Percentiles rank a stretch among this genome's conserved stretches.
phyloP scores from a whole-genome alignment of 129 eudicot genomes.

The Ambrosia artemisiifolia region DNA sequence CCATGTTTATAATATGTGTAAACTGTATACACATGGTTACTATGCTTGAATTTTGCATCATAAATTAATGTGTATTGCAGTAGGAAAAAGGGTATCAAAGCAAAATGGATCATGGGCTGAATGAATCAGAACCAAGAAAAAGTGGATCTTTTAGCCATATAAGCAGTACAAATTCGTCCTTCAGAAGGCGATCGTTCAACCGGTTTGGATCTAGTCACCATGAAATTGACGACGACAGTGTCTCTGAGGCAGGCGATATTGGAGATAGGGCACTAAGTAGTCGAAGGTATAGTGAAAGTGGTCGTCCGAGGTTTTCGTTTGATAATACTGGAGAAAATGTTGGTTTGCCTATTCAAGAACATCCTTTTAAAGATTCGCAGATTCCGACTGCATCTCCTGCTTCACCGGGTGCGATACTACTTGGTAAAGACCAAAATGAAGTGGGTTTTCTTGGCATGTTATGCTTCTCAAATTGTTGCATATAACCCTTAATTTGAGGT shows the following conservation, averaged over 20 bases:
- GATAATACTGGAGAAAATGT: conserved; percentile 32
- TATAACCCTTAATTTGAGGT: neutral
- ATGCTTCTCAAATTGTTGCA: neutral
- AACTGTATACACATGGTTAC: neutral
- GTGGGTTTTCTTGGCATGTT: conserved; percentile 32
- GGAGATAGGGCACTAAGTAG: conserved; percentile 68
- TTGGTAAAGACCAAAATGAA: conserved; percentile 23
- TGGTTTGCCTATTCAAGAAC: conserved; percentile 49
- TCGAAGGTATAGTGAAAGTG: conserved; percentile 44
- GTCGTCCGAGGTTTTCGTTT: conserved; percentile 22
- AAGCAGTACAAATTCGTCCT: conserved; percentile 56
- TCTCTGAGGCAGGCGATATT: conserved; percentile 86
- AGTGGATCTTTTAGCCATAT: conserved; percentile 46
- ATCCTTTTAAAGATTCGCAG: conserved; percentile 21
- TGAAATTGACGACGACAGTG: conserved; percentile 47
- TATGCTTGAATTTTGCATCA: neutral
- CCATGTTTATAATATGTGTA: neutral
- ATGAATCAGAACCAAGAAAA: conserved; percentile 30
- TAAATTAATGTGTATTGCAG: neutral
- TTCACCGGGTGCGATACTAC: conserved; percentile 38
- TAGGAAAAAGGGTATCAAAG: conserved; percentile 9
- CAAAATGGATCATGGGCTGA: conserved; percentile 44
- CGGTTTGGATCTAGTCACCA: conserved; percentile 14
- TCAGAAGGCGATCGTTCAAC: conserved; percentile 49
- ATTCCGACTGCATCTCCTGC: conserved; percentile 32